Base-by-base conservation (phyloP, 495 filamentous ascomycete genomes). In the Lepraria neglecta region DNA sequence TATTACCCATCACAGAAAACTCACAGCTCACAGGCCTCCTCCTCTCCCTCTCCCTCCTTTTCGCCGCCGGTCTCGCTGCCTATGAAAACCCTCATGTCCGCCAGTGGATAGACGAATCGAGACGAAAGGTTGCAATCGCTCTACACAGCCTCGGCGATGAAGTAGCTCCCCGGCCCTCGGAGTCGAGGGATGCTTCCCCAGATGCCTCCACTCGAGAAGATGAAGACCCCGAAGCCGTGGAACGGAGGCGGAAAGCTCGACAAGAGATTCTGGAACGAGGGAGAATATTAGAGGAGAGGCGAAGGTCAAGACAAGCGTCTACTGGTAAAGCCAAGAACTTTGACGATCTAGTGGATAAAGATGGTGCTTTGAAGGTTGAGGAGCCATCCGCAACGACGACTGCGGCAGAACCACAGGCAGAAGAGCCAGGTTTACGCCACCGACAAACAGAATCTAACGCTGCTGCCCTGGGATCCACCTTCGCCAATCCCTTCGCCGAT, bases 1-100 rank as follows among this genome's bases (percentile, higher is more conserved):
- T 38, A 3, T 24, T 38, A 52, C 15, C 4, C 2, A n/a, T 30
- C 28, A 21, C 9, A 15, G 7, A 3, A 35, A 24, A 33, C 71
- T 64, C 58, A 68, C 64, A 68, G 44, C 62, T 30, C 40, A 19
- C 44, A 92, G 90, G 85, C 67, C 82, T 90, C 70, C 86, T 94
- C 17, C 82, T 94, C 67, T 87, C 83, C 63, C 79, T 89, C 15
- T 82, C 86, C 45, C 82, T 91, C 27, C 80, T 90, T 40, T 84
- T 90, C 31, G 89, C 89, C 61, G 89, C 89, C 46, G 89, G 89
- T 7, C 84, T 94, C 58, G 90, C 90, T 43, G 79, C 92, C 59
- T 95, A 95, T 73, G 88, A 94, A 70, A 89, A 83, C 24, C 89
- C 88, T 14, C 86, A 92, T 72, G 78, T 94, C 50, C 84, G 87